Percentiles rank a stretch among this genome's conserved stretches.
Conservation (phyloP, 768 basidiomycete genomes). For the Termitomyces sp. region DNA sequence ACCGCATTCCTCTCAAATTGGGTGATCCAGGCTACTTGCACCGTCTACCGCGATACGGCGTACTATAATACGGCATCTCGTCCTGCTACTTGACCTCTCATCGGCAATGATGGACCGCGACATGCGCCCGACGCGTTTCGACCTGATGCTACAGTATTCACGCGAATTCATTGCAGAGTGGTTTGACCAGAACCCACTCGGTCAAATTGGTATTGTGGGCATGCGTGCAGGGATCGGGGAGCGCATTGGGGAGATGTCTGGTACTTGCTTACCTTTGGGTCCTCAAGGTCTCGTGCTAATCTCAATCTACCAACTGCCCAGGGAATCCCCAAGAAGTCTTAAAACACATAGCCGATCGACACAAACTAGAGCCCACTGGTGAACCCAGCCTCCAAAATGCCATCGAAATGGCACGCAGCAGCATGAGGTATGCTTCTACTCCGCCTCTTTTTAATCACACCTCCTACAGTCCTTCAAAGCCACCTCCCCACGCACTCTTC, state of each 20-base stretch:
- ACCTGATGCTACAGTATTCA: constrained; percentile 85
- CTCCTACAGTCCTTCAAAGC: constrained; percentile 36
- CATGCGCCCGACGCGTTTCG: constrained; percentile 92
- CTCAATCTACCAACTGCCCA: constrained; percentile 22
- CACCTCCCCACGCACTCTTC: constrained; percentile 98
- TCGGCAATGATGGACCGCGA: constrained; percentile 93
- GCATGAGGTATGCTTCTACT: constrained; percentile 68
- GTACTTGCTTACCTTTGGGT: constrained; percentile 37
- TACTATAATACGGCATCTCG: constrained; percentile 93
- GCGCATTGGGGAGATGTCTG: constrained; percentile 88
- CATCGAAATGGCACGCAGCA: constrained; percentile 93
- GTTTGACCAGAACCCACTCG: constrained; percentile 99
- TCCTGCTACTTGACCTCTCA: constrained; percentile 90
- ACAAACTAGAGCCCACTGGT: constrained; percentile 84
- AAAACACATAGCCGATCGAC: constrained; percentile 77
- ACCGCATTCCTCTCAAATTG: background rate
- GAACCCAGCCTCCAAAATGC: constrained; percentile 97
- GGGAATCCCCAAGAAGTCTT: constrained; percentile 98
- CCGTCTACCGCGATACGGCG: constrained; percentile 88
- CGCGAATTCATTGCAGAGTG: constrained; percentile 92
- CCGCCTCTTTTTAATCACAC: background rate
- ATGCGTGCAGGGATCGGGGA: constrained; percentile 92
- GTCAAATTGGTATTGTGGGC: constrained; percentile 93
- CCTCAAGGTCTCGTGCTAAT: background rate
- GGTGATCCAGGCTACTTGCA: constrained; percentile 56